phyloP scores from a whole-genome alignment of 2,329 filamentous ascomycete species.

The Cylindrodendrum hubeiense region DNA sequence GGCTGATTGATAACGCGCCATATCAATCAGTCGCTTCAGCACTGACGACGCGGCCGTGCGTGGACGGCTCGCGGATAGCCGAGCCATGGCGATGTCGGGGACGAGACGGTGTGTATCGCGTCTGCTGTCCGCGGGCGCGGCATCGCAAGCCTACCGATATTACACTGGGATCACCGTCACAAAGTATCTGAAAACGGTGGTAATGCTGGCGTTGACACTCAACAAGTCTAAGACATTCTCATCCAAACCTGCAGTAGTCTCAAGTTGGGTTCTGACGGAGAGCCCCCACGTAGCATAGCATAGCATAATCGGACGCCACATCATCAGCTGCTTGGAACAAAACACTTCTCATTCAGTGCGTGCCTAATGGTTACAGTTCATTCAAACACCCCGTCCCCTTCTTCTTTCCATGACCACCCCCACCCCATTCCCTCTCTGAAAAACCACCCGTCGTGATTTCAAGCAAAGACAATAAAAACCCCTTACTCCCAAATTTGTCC shows the following conservation, averaged over 20 bases:
- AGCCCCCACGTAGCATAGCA: too few species aligned
- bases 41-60: background rate
- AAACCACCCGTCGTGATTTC: slow-evolving; percentile 11
- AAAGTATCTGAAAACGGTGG: too few species aligned
- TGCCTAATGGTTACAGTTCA: slow-evolving; percentile 29
- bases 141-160: background rate
- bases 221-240: background rate
- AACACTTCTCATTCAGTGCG: slow-evolving; percentile 31
- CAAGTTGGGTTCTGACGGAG: too few species aligned
- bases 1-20: slow-evolving; percentile 5
- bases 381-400: slow-evolving; percentile 28
- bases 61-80: background rate
- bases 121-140: background rate
- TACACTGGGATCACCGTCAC: background rate
- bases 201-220: background rate
- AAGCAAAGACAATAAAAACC: slow-evolving; percentile 38
- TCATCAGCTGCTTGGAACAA: background rate
- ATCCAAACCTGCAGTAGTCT: background rate
- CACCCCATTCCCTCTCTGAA: background rate
- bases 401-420: slow-evolving; percentile 20
- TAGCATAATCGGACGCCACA: background rate
- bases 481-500: slow-evolving; percentile 41
- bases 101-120: background rate
- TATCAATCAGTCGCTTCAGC: background rate
- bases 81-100: background rate